A percentile compares a stretch with the other conserved stretches of the same genome.
Evolutionary conservation across 1,284 basidiomycete genomes (phyloP).

Genomic region (Apiotrichum akiyoshidainum): DNA sequence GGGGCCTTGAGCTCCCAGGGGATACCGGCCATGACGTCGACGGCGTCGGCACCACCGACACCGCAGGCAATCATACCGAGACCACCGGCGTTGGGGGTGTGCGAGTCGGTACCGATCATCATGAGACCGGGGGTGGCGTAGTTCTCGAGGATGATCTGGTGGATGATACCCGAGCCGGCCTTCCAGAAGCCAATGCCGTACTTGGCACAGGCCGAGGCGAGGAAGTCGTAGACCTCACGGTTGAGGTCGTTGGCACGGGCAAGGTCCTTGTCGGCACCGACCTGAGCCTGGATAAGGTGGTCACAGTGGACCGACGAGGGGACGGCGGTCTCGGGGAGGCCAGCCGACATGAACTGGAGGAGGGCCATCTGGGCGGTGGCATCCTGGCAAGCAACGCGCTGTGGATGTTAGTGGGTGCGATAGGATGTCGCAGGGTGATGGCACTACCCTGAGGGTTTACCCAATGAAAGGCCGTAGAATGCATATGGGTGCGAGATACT

Average conservation of each 20-base stretch:
- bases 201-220: slow-evolving; percentile 95
- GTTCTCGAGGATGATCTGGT: slow-evolving; percentile 97
- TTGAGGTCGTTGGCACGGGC: slow-evolving; percentile 89
- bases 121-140: slow-evolving; percentile 98
- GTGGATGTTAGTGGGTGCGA: slow-evolving; percentile 8
- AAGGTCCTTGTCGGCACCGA: slow-evolving; percentile 90
- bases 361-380: slow-evolving; percentile 98
- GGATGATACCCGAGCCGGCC: slow-evolving; percentile 97
- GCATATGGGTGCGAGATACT: slow-evolving; percentile 45
- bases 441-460: too few species aligned
- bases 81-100: slow-evolving; percentile 98
- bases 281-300: slow-evolving; percentile 96
- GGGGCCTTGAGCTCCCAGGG: slow-evolving; percentile 99
- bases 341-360: slow-evolving; percentile 99
- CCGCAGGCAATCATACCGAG: slow-evolving; percentile 98
- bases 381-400: slow-evolving; percentile 99
- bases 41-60: slow-evolving; percentile 98
- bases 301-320: slow-evolving; percentile 99
- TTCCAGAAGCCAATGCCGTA: slow-evolving; percentile 99
- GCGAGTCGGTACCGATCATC: slow-evolving; percentile 99
- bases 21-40: slow-evolving; percentile 95
- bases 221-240: slow-evolving; percentile 99
- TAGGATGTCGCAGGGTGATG: not conserved
- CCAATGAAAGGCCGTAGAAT: too few species aligned
- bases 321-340: slow-evolving; percentile 94